These are phyloP conservation scores for Clitocybe nebularis DNA, from an alignment of 1,284 basidiomycete genomes.

Conservation along the genomic window DNA sequence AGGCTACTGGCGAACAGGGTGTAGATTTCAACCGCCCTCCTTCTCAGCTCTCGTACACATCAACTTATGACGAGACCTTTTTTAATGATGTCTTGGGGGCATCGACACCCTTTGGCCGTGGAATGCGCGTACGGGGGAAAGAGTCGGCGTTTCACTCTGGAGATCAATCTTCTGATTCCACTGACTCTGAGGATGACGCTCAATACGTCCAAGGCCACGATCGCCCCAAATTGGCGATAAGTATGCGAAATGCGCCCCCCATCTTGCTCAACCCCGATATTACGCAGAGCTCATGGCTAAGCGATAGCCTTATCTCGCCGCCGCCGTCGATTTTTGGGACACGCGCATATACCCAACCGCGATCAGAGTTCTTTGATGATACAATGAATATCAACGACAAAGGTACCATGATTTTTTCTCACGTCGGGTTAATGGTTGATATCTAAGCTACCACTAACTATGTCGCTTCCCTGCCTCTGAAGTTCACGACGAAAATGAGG, in stretches of 20 bases:
- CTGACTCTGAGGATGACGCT: conserved; percentile 9
- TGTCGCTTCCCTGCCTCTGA: too few relatives aligned
- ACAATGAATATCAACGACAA: background rate
- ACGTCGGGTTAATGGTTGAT: too few relatives aligned
- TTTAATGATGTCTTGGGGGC: conserved; percentile 24
- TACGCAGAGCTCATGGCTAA: conserved; percentile 31
- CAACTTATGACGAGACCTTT: conserved; percentile 26
- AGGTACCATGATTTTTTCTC: too few relatives aligned
- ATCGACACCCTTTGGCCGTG: conserved; percentile 25
- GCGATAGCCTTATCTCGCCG: conserved; percentile 41
- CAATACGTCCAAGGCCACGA: background rate
- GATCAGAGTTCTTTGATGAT: background rate
- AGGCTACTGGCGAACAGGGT: conserved; percentile 11
- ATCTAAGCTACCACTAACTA: too few relatives aligned
- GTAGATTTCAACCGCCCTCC: conserved; percentile 43
- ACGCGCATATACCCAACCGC: conserved; percentile 5
- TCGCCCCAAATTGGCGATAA: conserved; percentile 3
- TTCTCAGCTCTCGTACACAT: conserved; percentile 35
- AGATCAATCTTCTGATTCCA: conserved; percentile 5
- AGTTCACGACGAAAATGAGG: too few relatives aligned
- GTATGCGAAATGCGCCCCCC: background rate
- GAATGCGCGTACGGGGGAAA: background rate
- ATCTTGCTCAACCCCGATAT: background rate
- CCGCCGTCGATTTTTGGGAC: conserved; percentile 21
- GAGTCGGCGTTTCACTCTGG: conserved; percentile 8